Evolutionary conservation across 2,329 filamentous ascomycete genomes (phyloP).

Genomic region (Hawksworthiomyces lignivorus): DNA sequence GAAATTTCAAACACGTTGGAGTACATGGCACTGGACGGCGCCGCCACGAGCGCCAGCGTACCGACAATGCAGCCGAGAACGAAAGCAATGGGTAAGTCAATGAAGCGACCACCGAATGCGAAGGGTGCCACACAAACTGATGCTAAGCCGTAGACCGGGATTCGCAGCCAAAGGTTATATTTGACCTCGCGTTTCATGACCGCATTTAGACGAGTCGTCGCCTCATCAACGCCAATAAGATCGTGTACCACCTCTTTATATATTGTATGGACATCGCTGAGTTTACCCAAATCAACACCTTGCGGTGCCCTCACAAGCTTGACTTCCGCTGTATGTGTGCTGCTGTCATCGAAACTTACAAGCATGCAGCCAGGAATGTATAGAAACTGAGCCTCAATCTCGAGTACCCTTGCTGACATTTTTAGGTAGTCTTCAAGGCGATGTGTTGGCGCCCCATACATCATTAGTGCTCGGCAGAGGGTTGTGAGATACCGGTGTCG

Average conservation of each 20-base stretch:
- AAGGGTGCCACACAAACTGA: slow-evolving; percentile 72
- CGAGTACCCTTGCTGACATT: slow-evolving; percentile 81
- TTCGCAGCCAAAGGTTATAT: slow-evolving; percentile 44
- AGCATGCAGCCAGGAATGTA: slow-evolving; percentile 94
- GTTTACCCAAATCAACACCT: slow-evolving; percentile 65
- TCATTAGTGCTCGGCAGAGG: slow-evolving; percentile 80
- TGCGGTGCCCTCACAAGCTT: slow-evolving; percentile 63
- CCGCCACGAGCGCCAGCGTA: slow-evolving; percentile 64
- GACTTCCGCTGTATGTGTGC: slow-evolving; percentile 71
- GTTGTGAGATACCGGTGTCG: slow-evolving; percentile 78
- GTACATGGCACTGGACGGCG: slow-evolving; percentile 61
- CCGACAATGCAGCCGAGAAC: slow-evolving; percentile 68
- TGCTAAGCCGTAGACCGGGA: slow-evolving; percentile 67
- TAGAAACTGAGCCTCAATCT: slow-evolving; percentile 82
- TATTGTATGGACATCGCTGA: slow-evolving; percentile 66
- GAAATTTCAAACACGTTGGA: slow-evolving; percentile 39
- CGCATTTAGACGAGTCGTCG: slow-evolving; percentile 52
- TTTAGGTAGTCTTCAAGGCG: slow-evolving; percentile 86
- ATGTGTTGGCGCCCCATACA: slow-evolving; percentile 84
- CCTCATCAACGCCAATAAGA: slow-evolving; percentile 63
- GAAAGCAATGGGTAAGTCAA: slow-evolving; percentile 73
- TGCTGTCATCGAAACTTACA: slow-evolving; percentile 73
- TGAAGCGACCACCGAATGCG: slow-evolving; percentile 66
- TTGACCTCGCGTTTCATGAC: slow-evolving; percentile 40
- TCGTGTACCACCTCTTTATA: slow-evolving; percentile 81